Evolutionary conservation across 208 protist species (phyloP), one percentile per base, ranked within the genome.

Genomic region (Angomonas deanei): DNA sequence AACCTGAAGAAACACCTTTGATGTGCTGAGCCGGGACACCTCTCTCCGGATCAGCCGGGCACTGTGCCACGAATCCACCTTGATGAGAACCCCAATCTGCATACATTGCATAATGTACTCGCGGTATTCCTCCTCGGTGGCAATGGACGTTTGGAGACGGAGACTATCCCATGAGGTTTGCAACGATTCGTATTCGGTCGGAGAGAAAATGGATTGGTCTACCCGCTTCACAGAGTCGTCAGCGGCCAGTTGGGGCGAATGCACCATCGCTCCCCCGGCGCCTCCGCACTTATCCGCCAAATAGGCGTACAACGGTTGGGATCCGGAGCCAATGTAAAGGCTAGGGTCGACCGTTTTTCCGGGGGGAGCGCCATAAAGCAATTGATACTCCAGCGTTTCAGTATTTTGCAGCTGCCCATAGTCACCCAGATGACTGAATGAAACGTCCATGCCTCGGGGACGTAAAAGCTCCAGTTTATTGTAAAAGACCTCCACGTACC

Each of bases 31-130:
- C 0, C 83, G 76, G 13, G 61, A 50, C n/a, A 84, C 50, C 55
- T 93, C 84, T 31, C 90, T 81, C 47, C 64, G 50, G 6, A 96
- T 70, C 80, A 96, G 82, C 38, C 90, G 79, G 28, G 81, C 87
- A 17, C 74, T 91, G 65, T 96, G 86, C 82, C 86, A 96, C 26
- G 78, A 84, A 68, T 96, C 90, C 33, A 96, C 90, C 56, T 93
- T 93, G 21, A 96, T 72, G 47, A 96, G 73, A 54, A 96, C 79
- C 47, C 86, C 86, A 6, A 96, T 66, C 28, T 96, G 86, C 11
- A 87, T 69, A 69, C 86, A 91, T 36, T 82, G 74, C 42, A 66
- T 65, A 39, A 91, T 55, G 36, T 80, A 61, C 31, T 70, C 42
- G 66, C 84, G 76, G 59, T 88, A 88, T 61, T 71, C 82, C 61